These are phyloP conservation scores for Globisporangium rhizosaccharum DNA, from an alignment of 352 stramenopile species.

Conservation along the genomic window DNA sequence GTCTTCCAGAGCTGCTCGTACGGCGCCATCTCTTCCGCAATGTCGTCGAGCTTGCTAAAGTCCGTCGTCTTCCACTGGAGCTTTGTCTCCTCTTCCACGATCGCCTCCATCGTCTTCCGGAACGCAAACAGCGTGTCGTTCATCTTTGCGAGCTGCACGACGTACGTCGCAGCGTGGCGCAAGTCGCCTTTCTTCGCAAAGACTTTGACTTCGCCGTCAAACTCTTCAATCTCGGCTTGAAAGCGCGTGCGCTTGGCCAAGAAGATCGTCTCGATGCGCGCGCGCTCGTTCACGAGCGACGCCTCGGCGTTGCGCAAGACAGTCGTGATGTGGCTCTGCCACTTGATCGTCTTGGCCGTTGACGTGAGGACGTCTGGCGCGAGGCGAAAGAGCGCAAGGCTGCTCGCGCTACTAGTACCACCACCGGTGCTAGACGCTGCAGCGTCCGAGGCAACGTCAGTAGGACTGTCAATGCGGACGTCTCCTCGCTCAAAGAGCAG, in stretches of 20 bases:
- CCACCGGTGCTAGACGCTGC: no score
- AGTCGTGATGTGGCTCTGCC: slow-evolving; percentile 51
- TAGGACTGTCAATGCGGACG: slow-evolving; percentile 21
- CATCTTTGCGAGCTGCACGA: slow-evolving; percentile 69
- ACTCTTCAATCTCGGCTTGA: slow-evolving; percentile 68
- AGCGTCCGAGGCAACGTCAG: background rate
- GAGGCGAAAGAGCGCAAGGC: slow-evolving; percentile 9
- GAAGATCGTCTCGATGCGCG: slow-evolving; percentile 67
- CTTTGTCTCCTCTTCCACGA: slow-evolving; percentile 56
- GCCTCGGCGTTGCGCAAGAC: slow-evolving; percentile 49
- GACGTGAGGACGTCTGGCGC: slow-evolving; percentile 40
- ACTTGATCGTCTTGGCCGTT: slow-evolving; percentile 64
- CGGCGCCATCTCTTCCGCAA: slow-evolving; percentile 64
- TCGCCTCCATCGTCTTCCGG: slow-evolving; percentile 46
- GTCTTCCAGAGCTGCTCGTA: slow-evolving; percentile 78
- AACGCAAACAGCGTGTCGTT: slow-evolving; percentile 58
- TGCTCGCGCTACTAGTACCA: background rate
- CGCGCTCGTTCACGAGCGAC: slow-evolving; percentile 47
- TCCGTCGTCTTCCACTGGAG: slow-evolving; percentile 66
- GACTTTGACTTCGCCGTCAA: slow-evolving; percentile 56
- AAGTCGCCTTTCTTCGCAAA: slow-evolving; percentile 78
- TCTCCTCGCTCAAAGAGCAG: slow-evolving; percentile 54
- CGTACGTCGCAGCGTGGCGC: slow-evolving; percentile 66
- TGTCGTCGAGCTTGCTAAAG: slow-evolving; percentile 69
- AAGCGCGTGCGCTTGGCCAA: slow-evolving; percentile 64